Base-by-base conservation (phyloP, 2,329 filamentous ascomycete species). In the Tolypocladium inflatum region DNA sequence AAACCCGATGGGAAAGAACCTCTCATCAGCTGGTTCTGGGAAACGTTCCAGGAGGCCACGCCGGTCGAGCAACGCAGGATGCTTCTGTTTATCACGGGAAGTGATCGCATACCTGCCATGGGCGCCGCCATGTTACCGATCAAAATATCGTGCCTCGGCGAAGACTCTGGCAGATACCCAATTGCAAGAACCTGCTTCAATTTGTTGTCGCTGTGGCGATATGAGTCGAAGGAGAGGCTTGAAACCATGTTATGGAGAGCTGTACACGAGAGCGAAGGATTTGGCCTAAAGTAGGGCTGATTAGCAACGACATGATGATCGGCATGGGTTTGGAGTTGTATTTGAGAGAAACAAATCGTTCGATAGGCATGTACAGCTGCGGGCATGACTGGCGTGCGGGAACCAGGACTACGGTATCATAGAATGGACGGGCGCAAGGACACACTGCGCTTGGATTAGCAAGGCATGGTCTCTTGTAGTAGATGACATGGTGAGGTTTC, bases 111-210 rank as follows among this genome's bases (percentile, higher is more conserved):
- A 57, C 92, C 92, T 0, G 91, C 92, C 6, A 91, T 90, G 76
- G 92, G 92, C 1, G 86, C 91, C 4, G 86, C 90, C 9, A 91
- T 87, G 63, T 77, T 96, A 56, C 81, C 86, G 9, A 89, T 97
- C 62, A 86, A 87, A 63, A 77, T 96, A 56, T 81, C 83, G 17
- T 92, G 88, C 67, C 78, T 92, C 0, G 91, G 90, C 0, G 83
- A 89, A 48, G 89, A 95, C 66, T 78, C 80, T 59, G 80, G 83
- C 42, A 80, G 91, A 61, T 96, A 88, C 68, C 92, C 92, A 1
- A 88, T 90, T 23, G 92, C 92, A 21, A 82, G 91, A 66, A 97
- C 92, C 9, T 97, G 92, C 71, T 97, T 97, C 74, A 96, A 96
- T 70, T 84, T 87, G 70, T 68, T 97, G 62, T 86, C 87, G 5